These are phyloP conservation scores for Hypoxylon cercidicola DNA, from an alignment of 495 filamentous ascomycete genomes.

Conservation along the genomic window DNA sequence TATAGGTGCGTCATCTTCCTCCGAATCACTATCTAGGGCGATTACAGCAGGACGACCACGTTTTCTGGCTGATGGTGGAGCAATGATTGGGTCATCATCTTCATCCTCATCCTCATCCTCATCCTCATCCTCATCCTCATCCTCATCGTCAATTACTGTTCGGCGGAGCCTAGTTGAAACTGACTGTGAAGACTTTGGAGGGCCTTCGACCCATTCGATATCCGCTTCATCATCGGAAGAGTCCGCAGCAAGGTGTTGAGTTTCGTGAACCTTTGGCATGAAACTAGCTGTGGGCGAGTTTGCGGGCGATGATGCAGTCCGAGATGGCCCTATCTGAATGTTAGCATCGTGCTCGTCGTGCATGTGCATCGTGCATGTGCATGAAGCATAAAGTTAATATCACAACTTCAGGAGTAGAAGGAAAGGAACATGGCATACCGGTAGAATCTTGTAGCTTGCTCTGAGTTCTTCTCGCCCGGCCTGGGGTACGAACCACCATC, in stretches of 20 bases:
- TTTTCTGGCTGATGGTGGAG: slow-evolving; percentile 23
- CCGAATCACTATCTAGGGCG: slow-evolving; percentile 5
- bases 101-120: slow-evolving; percentile 28
- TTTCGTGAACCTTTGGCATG: slow-evolving; percentile 22
- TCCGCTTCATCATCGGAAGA: slow-evolving; percentile 34
- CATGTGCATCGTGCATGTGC: background rate
- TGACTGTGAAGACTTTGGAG: slow-evolving; percentile 38
- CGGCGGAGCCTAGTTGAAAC: slow-evolving; percentile 36
- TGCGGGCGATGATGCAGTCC: slow-evolving; percentile 4
- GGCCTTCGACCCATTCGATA: slow-evolving; percentile 16
- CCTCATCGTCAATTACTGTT: slow-evolving; percentile 28
- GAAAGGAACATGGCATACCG: slow-evolving; percentile 17
- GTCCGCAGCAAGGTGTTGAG: slow-evolving; percentile 7
- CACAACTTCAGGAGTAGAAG: slow-evolving; percentile 11
- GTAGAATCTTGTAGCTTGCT: slow-evolving; percentile 16
- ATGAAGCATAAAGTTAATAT: background rate
- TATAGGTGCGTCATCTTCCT: slow-evolving; percentile 42
- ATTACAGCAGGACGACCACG: slow-evolving; percentile 24
- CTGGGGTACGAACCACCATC: slow-evolving; percentile 4
- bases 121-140: slow-evolving; percentile 16
- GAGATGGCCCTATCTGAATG: slow-evolving; percentile 10
- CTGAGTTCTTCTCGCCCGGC: slow-evolving; percentile 8
- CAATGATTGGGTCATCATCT: slow-evolving; percentile 2
- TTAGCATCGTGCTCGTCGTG: slow-evolving; percentile 6
- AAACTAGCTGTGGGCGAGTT: slow-evolving; percentile 29